A percentile compares a stretch with the other conserved stretches of the same genome.
Conservation (phyloP, 441 rosid genomes). For the Aquilaria agallochum region DNA sequence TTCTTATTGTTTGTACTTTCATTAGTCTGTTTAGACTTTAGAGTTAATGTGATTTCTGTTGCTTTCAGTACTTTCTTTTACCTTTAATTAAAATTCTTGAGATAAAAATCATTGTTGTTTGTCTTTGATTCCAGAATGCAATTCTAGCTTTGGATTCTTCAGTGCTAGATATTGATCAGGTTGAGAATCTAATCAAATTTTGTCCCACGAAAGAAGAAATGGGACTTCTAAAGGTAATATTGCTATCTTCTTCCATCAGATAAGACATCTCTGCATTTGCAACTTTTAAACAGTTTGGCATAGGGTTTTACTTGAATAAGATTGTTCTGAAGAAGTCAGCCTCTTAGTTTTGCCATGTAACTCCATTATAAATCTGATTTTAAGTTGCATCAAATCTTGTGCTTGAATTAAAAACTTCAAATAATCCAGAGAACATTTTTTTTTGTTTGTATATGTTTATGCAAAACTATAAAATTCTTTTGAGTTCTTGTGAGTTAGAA, state of each 20-base stretch:
- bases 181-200: conserved; percentile 96
- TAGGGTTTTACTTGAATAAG: too few species aligned
- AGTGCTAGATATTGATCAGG: conserved; percentile 90
- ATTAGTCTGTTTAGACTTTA: too few species aligned
- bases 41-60: not conserved
- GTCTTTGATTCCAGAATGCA: conserved; percentile 54
- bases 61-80: not conserved
- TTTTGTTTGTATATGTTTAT: too few species aligned
- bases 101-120: conserved; percentile 14
- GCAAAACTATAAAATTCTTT: too few species aligned
- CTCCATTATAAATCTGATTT: too few species aligned
- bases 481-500: too few species aligned
- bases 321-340: too few species aligned
- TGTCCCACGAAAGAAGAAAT: conserved; percentile 98
- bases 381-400: too few species aligned
- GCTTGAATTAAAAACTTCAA: too few species aligned
- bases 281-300: not conserved
- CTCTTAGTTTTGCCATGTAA: too few species aligned
- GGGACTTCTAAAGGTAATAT: conserved; percentile 73
- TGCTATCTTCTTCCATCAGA: conserved; percentile 13
- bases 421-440: too few species aligned
- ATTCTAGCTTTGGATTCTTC: conserved; percentile 91
- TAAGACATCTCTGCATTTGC: conserved; percentile 6
- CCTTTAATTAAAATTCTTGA: not conserved
- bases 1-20: too few species aligned